Conservation (phyloP, 140 eudicot genomes). For the Anethum foeniculum region DNA sequence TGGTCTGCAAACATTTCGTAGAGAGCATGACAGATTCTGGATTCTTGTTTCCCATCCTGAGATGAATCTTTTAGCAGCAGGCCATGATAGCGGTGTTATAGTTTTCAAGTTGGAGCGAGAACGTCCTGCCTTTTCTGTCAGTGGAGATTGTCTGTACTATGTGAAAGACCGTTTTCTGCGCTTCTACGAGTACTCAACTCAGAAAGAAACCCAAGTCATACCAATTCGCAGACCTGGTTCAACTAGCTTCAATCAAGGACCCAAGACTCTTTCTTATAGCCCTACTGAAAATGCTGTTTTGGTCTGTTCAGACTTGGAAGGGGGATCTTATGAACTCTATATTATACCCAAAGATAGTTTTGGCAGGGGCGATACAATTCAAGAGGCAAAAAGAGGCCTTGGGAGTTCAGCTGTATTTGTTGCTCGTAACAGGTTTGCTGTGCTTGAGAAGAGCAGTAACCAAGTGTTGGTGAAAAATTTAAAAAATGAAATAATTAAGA, state of each 20-base stretch:
- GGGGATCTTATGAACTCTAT: slow-evolving; percentile 49
- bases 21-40: slow-evolving; percentile 52
- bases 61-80: slow-evolving; percentile 49
- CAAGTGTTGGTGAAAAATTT: slow-evolving; percentile 37
- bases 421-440: slow-evolving; percentile 46
- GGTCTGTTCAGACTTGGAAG: slow-evolving; percentile 42
- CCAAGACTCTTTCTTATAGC: slow-evolving; percentile 36
- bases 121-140: slow-evolving; percentile 48
- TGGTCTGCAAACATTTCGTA: slow-evolving; percentile 44
- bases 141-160: slow-evolving; percentile 34
- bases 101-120: slow-evolving; percentile 49
- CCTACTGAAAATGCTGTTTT: slow-evolving; percentile 45
- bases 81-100: slow-evolving; percentile 49
- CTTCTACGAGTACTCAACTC: slow-evolving; percentile 38
- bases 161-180: slow-evolving; percentile 47
- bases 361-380: slow-evolving; percentile 33
- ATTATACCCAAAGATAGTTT: slow-evolving; percentile 36
- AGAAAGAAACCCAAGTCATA: slow-evolving; percentile 33
- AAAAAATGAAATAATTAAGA: slow-evolving; percentile 37
- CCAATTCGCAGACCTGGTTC: slow-evolving; percentile 51
- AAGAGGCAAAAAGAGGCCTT: slow-evolving; percentile 38
- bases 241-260: slow-evolving; percentile 36
- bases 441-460: slow-evolving; percentile 43
- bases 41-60: slow-evolving; percentile 46
- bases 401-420: slow-evolving; percentile 48